Percentiles rank a stretch among this genome's conserved stretches.
These are phyloP conservation scores for Brassica carinata DNA, from an alignment of 345 rosid species.

Conservation along the genomic window DNA sequence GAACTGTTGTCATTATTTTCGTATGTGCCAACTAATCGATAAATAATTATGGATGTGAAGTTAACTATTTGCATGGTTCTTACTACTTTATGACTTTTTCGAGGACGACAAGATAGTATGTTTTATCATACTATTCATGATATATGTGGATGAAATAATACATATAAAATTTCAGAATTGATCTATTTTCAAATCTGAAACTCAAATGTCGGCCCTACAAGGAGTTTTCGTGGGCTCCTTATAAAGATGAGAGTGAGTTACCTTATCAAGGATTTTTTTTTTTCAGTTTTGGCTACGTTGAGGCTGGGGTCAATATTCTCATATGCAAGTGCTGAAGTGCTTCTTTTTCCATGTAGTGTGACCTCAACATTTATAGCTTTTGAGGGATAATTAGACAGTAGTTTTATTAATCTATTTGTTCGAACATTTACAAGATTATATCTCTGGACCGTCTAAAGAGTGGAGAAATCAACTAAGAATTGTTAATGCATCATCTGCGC, in stretches of 20 bases:
- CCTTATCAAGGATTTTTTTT: background rate
- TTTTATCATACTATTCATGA: background rate
- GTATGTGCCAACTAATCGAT: too few species aligned
- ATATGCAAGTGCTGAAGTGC: background rate
- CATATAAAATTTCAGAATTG: background rate
- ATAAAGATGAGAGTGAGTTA: background rate
- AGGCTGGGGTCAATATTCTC: background rate
- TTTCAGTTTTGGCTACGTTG: background rate
- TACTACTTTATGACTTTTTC: background rate
- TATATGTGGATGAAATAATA: background rate
- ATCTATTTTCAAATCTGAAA: background rate
- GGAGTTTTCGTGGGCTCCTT: background rate
- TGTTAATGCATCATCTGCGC: background rate
- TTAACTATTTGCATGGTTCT: too few species aligned
- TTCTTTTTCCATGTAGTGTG: background rate
- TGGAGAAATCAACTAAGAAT: background rate
- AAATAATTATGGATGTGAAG: too few species aligned
- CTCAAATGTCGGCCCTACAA: background rate
- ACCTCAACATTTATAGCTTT: background rate
- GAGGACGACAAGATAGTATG: background rate
- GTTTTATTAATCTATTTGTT: background rate
- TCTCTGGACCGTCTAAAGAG: too few species aligned
- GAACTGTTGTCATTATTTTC: too few species aligned
- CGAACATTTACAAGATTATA: background rate
- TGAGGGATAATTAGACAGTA: background rate